Percentiles rank a stretch among this genome's conserved stretches.
These are phyloP conservation scores for Dothidotthia symphoricarpi DNA, from an alignment of 2,329 filamentous ascomycete species.

Conservation along the genomic window DNA sequence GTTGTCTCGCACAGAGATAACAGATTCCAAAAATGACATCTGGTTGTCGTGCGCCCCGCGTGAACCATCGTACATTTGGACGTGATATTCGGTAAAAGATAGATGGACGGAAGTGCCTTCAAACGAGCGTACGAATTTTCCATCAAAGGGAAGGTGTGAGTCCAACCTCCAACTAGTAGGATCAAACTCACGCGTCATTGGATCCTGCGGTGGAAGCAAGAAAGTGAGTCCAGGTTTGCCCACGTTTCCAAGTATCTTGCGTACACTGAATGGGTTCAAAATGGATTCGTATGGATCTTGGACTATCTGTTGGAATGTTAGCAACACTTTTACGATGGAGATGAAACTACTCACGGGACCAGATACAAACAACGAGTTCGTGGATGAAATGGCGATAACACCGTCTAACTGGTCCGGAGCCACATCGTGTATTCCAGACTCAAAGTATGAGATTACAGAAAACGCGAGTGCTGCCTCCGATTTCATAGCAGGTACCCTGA, in stretches of 20 bases:
- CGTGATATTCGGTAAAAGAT: conserved; percentile 1
- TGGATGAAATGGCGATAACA: background rate
- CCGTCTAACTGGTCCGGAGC: background rate
- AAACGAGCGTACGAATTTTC: background rate
- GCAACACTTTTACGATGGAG: background rate
- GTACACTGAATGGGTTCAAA: background rate
- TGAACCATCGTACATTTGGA: conserved; percentile 1
- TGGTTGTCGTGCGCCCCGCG: conserved; percentile 1
- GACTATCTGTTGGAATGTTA: background rate
- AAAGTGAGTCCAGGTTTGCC: background rate
- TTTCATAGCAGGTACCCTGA: too few species aligned
- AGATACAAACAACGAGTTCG: too few species aligned
- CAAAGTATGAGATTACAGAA: conserved; percentile 1
- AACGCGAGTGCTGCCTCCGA: background rate
- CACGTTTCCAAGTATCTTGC: background rate
- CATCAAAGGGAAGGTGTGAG: background rate
- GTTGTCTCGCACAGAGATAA: conserved; percentile 1
- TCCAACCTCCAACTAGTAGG: background rate
- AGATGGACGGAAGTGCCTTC: conserved; percentile 2
- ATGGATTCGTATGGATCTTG: background rate
- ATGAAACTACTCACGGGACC: conserved; percentile 1
- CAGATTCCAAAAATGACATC: conserved; percentile 1
- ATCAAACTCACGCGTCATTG: background rate
- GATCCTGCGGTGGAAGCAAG: background rate
- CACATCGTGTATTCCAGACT: conserved; percentile 3